A percentile compares a stretch with the other conserved stretches of the same genome.
phyloP scores from a whole-genome alignment of 1,284 basidiomycete genomes.

The Cystobasidium pallidum region DNA sequence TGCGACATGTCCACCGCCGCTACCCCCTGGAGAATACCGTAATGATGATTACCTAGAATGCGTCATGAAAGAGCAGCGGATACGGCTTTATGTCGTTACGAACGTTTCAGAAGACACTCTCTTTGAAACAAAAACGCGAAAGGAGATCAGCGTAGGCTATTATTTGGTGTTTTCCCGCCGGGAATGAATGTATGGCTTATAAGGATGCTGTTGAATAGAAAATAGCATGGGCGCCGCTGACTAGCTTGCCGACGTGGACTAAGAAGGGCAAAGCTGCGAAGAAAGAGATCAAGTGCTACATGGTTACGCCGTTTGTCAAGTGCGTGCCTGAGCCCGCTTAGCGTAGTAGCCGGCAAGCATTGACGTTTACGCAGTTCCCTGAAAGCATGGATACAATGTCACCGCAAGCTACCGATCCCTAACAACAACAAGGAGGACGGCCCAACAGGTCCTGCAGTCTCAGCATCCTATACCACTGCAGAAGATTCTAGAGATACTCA shows the following conservation, averaged over 20 bases:
- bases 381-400: constrained; percentile 10
- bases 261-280: constrained; percentile 63
- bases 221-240: constrained; percentile 93
- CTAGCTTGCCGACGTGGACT: constrained; percentile 92
- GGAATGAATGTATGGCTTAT: background rate
- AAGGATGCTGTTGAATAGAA: constrained; percentile 62
- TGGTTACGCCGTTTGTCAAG: constrained; percentile 93
- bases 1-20: constrained; percentile 43
- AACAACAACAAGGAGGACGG: background rate
- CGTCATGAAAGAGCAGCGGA: constrained; percentile 83
- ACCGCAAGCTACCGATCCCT: background rate
- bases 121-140: constrained; percentile 92
- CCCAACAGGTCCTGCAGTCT: background rate
- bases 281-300: constrained; percentile 75
- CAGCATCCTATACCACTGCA: background rate
- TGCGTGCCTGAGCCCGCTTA: constrained; percentile 59
- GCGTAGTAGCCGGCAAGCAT: background rate
- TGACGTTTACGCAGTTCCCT: background rate
- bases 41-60: constrained; percentile 68
- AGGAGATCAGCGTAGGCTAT: constrained; percentile 90
- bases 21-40: constrained; percentile 46
- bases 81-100: constrained; percentile 89
- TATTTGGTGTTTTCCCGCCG: background rate
- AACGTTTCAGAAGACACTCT: constrained; percentile 85
- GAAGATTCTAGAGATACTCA: background rate